Base-by-base conservation (phyloP, 768 basidiomycete species). In the Strobilomyces dryophilus region DNA sequence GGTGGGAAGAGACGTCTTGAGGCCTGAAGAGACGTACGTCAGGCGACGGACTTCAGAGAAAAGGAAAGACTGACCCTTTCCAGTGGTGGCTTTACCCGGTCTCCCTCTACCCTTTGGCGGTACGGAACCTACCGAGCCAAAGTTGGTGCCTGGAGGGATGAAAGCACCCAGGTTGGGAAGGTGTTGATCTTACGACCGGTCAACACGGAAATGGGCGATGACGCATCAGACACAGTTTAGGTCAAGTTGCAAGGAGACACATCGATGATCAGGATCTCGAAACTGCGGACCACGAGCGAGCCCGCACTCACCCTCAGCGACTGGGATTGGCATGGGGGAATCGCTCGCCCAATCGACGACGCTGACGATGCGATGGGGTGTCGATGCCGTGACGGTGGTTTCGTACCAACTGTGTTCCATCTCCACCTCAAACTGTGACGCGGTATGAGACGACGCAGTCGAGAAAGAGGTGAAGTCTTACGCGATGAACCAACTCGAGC, bases 371-470 rank as follows among this genome's bases (percentile, higher is more conserved):
- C 84, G 79, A 65, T 92, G 85, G 24, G 92, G 89, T n/a, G 78
- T 69, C 27, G 73, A 66, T 1, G 82, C 84, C 11, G 89, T 85
- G 39, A 99, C 85, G 20, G 90, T 79, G 4, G 92, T 82, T 69
- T 98, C 93, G 61, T 98, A 98, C 92, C 92, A 95, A 71, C 94
- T 98, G 72, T 97, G 85, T 64, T 85, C 66, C 88, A 95, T 92
- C 77, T 93, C 89, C 42, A 95, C 87, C 66, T 94, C 92, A 62
- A 94, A 88, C 84, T 87, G 52, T 17, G 24, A 42, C 9, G 15
- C 5, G 10, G 18, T 5, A 11, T 60, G n/a, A 62, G 55, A 44
- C 5, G 5, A 27, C 11, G 21, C 6, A 26, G 8, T 4, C 5
- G 12, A 8, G 18, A 17, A n/a, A 14, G 10, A 10, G 4, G 0